A percentile compares a stretch with the other conserved stretches of the same genome.
Conservation (phyloP, 176 grass and related monocot genomes). For the Canna indica region DNA sequence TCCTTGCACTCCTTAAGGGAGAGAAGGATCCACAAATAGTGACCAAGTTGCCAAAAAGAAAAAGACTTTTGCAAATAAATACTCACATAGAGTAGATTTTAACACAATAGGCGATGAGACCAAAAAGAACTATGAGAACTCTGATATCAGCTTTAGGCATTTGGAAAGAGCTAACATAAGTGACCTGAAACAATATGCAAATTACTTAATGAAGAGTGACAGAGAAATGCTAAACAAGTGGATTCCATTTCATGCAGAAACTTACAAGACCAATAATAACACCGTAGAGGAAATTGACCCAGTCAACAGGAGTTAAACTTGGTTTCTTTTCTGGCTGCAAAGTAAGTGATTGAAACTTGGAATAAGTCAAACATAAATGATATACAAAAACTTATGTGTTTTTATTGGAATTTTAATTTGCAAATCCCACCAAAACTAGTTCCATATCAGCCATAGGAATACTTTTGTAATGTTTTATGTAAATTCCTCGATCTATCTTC, state of each 20-base stretch:
- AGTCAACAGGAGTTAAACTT: conserved; percentile 90
- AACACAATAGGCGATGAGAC: conserved; percentile 73
- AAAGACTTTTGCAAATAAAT: not conserved
- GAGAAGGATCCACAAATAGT: too few species aligned
- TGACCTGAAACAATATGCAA: conserved; percentile 40
- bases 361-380: not conserved
- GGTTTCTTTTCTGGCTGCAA: conserved; percentile 98
- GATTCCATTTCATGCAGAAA: conserved; percentile 8
- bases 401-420: not conserved
- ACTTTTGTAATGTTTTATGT: conserved; percentile 97
- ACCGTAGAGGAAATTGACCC: conserved; percentile 76
- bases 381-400: not conserved
- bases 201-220: conserved; percentile 3
- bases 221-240: not conserved
- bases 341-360: not conserved
- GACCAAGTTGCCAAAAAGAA: not conserved
- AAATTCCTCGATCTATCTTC: conserved; percentile 61
- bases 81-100: conserved; percentile 86
- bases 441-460: conserved; percentile 99
- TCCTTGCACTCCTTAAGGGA: too few species aligned
- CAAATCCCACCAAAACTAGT: conserved; percentile 70
- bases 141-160: conserved; percentile 85
- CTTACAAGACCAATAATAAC: conserved; percentile 96
- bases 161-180: conserved; percentile 69
- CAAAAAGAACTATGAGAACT: conserved; percentile 66